These are phyloP conservation scores for Irpex rosettiformis DNA, from an alignment of 1,284 basidiomycete genomes.

Conservation along the genomic window DNA sequence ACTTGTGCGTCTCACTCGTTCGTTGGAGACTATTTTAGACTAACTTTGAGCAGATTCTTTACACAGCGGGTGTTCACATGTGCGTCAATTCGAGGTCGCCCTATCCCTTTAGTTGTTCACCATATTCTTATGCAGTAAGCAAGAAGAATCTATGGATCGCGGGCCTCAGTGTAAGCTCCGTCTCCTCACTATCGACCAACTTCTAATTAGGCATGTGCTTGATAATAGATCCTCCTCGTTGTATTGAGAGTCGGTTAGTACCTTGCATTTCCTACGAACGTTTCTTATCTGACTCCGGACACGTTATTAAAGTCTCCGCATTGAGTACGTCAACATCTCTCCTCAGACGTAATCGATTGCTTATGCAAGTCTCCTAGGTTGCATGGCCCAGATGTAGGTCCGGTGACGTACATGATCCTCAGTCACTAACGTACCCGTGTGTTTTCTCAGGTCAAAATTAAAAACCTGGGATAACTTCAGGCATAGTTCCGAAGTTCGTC, in stretches of 20 bases:
- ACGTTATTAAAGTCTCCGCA: constrained; percentile 3
- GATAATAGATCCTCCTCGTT: constrained; percentile 18
- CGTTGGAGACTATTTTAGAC: background rate
- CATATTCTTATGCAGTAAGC: constrained; percentile 31
- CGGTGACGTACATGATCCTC: background rate
- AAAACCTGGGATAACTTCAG: constrained; percentile 16
- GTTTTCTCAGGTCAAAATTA: background rate
- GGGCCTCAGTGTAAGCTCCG: constrained; percentile 35
- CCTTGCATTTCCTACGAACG: background rate
- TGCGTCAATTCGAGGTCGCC: constrained; percentile 5
- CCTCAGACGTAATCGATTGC: constrained; percentile 16
- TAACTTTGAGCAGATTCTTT: constrained; percentile 15
- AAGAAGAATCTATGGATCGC: constrained; percentile 34
- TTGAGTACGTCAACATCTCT: background rate
- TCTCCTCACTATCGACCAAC: background rate
- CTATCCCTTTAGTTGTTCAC: background rate
- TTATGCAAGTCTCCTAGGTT: background rate
- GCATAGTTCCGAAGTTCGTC: constrained; percentile 15
- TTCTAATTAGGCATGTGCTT: background rate
- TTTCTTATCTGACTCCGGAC: background rate
- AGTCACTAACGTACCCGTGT: background rate
- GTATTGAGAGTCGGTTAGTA: constrained; percentile 20
- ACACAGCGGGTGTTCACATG: constrained; percentile 18
- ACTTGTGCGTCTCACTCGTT: constrained; percentile 26
- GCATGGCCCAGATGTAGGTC: background rate